These are phyloP conservation scores for Candida labiduridarum DNA, from an alignment of 1,139 yeast species.

Conservation along the genomic window DNA sequence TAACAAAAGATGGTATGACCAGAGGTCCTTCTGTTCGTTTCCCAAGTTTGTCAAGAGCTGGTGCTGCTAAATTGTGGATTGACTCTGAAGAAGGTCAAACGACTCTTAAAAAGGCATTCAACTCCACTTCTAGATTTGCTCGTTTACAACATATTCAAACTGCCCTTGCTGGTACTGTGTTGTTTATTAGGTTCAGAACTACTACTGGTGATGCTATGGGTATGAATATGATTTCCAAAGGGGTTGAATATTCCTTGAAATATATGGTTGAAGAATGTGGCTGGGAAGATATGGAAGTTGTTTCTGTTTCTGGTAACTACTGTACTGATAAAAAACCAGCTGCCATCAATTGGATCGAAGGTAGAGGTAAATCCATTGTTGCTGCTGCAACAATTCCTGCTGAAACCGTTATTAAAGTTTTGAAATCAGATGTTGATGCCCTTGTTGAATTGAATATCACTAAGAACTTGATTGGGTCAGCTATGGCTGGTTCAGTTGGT, in stretches of 20 bases:
- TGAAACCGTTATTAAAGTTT: slow-evolving; percentile 73
- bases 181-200: slow-evolving; percentile 90
- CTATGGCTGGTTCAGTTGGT: slow-evolving; percentile 98
- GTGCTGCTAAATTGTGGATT: slow-evolving; percentile 93
- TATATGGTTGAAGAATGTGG: slow-evolving; percentile 89
- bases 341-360: slow-evolving; percentile 98
- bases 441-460: slow-evolving; percentile 85
- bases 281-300: slow-evolving; percentile 89
- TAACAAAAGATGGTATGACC: slow-evolving; percentile 97
- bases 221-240: slow-evolving; percentile 99
- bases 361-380: slow-evolving; percentile 96
- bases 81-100: slow-evolving; percentile 94
- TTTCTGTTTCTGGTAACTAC: slow-evolving; percentile 95
- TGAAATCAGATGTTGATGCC: slow-evolving; percentile 91
- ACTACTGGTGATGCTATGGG: slow-evolving; percentile 99
- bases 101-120: slow-evolving; percentile 83
- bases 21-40: slow-evolving; percentile 97
- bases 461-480: slow-evolving; percentile 93
- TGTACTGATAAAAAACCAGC: slow-evolving; percentile 98
- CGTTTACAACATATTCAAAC: slow-evolving; percentile 88
- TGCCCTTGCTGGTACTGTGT: slow-evolving; percentile 90
- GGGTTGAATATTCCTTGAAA: slow-evolving; percentile 85
- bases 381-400: slow-evolving; percentile 95
- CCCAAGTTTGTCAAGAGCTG: slow-evolving; percentile 81
- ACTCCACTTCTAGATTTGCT: slow-evolving; percentile 96